Percentiles rank a stretch among this genome's conserved stretches.
Conservation (phyloP, 2,329 filamentous ascomycete species). For the Stemphylium beticola region DNA sequence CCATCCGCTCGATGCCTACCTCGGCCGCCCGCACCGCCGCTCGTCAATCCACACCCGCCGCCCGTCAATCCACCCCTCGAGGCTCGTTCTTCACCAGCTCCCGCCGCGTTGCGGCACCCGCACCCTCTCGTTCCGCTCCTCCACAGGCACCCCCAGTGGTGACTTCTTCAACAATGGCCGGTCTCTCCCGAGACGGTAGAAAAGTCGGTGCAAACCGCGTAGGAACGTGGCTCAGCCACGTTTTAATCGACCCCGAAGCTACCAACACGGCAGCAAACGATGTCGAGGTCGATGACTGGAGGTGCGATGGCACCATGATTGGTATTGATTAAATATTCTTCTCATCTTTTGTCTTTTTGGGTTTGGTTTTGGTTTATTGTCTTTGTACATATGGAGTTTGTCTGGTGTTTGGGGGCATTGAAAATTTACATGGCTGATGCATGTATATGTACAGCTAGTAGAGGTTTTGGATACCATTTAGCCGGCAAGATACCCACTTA, state of each 20-base stretch:
- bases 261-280: slow-evolving; percentile 38
- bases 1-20: slow-evolving; percentile 39
- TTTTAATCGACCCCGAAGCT: slow-evolving; percentile 46
- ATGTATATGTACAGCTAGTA: slow-evolving; percentile 14
- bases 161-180: slow-evolving; percentile 45
- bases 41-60: slow-evolving; percentile 20
- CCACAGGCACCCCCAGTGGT: slow-evolving; percentile 13
- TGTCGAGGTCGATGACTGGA: slow-evolving; percentile 48
- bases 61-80: slow-evolving; percentile 27
- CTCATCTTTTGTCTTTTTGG: slow-evolving; percentile 11
- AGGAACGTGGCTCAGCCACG: slow-evolving; percentile 48
- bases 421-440: slow-evolving; percentile 1
- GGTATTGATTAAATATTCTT: slow-evolving; percentile 37
- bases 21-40: slow-evolving; percentile 37
- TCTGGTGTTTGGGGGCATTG: no score
- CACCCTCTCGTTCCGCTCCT: slow-evolving; percentile 12
- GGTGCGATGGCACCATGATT: slow-evolving; percentile 44
- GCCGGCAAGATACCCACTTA: slow-evolving; percentile 21
- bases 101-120: slow-evolving; percentile 29
- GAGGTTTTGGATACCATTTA: slow-evolving; percentile 20
- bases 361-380: slow-evolving; percentile 10
- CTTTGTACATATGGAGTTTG: not conserved
- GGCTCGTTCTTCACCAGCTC: slow-evolving; percentile 35
- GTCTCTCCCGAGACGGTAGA: slow-evolving; percentile 44
- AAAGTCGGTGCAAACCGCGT: slow-evolving; percentile 46